Base-by-base conservation (phyloP, 352 stramenopile genomes). In the Phytophthora tubulina region DNA sequence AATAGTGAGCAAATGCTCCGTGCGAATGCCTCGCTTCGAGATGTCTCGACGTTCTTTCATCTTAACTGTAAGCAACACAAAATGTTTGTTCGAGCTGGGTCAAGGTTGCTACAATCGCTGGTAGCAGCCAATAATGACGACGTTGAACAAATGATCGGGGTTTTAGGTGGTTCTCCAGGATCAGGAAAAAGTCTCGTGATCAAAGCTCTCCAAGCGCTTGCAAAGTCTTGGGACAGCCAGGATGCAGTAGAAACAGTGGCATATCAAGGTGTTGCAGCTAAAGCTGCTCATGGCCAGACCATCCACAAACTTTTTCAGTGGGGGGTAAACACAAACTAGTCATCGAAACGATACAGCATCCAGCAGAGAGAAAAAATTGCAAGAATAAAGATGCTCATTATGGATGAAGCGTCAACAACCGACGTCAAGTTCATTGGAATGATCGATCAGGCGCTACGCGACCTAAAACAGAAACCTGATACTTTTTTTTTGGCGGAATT, bases 261-360 rank as follows among this genome's bases (percentile, higher is more conserved):
- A 4, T 72, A 69, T 31, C 69, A 72, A 55, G 69, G 63, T 13
- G 56, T 76, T 2, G 69, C 69, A 21, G 69, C 69, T 39, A 62
- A 72, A 65, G 62, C 30, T 27, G 69, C 69, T 14, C 64, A 72
- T 68, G 62, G 62, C 6, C 41, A 72, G 7, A 76, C 69, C 6
- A 76, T 72, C 42, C 69, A 78, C 49, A 68, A 67, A 46, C 30
- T 46, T 13, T 77, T 78, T 55, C 59, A 62, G 3, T 78, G 58
- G 58, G 35, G 35, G 10, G 41, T 50, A 56, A 9, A 71, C 49
- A 1, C 35, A n/a, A 4, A n/a, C 21, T 36, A 14, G 35, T 44
- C 11, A 5, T 17, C 15, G n/a, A 55, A 70, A 59, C 31, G 21
- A 14, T 67, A 63, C 35, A 73, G 17, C 15, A 14, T 41, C n/a